Base-by-base conservation (phyloP, 1,139 yeast genomes). In the Zhuliangozyma parablackwelliae region DNA sequence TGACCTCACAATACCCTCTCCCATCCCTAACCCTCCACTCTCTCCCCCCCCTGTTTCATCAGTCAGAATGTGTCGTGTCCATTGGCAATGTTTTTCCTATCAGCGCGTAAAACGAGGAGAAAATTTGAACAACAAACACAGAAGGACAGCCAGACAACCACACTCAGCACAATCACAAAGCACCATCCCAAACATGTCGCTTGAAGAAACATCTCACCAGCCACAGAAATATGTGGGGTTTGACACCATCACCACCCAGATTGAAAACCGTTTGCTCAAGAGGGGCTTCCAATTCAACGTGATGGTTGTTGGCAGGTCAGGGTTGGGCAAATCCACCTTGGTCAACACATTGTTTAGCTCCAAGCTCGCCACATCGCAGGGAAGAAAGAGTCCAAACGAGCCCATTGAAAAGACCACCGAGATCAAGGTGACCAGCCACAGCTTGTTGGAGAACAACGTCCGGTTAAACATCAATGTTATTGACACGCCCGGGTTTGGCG, bases 401-500 rank as follows among this genome's bases (percentile, higher is more conserved):
- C 94, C 95, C 27, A 76, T 84, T 47, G 84, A 85, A 44, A 83
- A 86, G 54, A 92, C 98, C 33, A 81, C 96, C 6, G 97, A 90
- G 57, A 85, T 92, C 59, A 78, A 82, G 51, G 83, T 84, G 26
- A 75, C 82, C 30, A 65, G 80, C 26, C 95, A 87, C 53, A 54
- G 60, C 25, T 67, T 90, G 47, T 63, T 80, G 42, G 98, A 92
- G 63, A 90, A 88, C 59, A 86, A 85, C 48, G 98, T 92, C 42
- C 80, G 82, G 42, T 78, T 92, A 58, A 83, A 84, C 54, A 68
- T 92, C 47, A 90, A 88, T 51, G 81, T 90, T 41, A 86, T 92
- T 57, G 98, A 92, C 59, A 92, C 97, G 7, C 97, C 97, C 10
- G 98, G 98, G 7, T 92, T 88, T 68, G 97, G 96, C 29, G 98